Conservation (phyloP, 345 rosid species). For the Brassica rapa region DNA sequence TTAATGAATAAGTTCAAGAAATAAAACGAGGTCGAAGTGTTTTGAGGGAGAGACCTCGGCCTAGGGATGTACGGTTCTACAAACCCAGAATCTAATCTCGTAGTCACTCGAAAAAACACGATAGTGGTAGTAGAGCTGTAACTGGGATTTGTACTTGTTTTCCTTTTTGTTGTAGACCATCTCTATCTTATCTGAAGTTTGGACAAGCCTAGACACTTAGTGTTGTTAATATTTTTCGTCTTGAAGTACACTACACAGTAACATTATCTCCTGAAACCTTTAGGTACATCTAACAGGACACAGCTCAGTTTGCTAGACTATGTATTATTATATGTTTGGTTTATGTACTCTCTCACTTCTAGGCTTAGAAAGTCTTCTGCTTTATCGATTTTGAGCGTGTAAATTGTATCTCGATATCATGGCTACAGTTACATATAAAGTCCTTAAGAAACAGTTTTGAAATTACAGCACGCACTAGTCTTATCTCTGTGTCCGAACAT, state of each 20-base stretch:
- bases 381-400: neutral
- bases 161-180: neutral
- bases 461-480: neutral
- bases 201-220: neutral
- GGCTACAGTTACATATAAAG: neutral
- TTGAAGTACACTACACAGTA: neutral
- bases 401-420: neutral
- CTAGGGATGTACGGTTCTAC: no score
- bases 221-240: neutral
- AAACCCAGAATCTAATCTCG: no score
- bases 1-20: no score
- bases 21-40: no score
- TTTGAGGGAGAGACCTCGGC: no score
- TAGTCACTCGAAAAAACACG: neutral
- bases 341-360: neutral
- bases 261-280: neutral
- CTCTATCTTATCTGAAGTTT: slow-evolving; percentile 9
- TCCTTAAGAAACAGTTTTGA: neutral
- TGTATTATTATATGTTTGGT: neutral
- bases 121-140: neutral
- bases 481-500: slow-evolving; percentile 6
- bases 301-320: neutral
- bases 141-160: neutral
- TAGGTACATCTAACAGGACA: neutral
- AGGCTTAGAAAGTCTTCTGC: neutral